phyloP scores from a whole-genome alignment of 768 basidiomycete genomes.

The Mycena rebaudengoi region DNA sequence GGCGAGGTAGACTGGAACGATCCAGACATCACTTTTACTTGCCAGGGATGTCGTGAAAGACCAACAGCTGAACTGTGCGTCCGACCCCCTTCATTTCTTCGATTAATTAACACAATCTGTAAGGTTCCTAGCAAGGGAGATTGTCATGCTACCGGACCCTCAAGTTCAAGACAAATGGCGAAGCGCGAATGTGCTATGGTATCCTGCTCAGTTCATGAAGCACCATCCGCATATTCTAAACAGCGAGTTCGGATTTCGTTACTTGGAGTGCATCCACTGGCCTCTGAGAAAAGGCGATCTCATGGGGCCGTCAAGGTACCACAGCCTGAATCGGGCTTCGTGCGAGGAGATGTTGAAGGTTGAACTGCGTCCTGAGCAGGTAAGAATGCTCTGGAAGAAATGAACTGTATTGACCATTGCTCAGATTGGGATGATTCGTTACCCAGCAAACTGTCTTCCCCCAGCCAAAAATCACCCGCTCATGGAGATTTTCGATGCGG shows the following conservation, averaged over 20 bases:
- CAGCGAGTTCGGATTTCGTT: constrained; percentile 1
- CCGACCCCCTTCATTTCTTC: neutral
- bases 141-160: neutral
- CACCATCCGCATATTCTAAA: neutral
- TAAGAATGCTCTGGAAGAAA: neutral
- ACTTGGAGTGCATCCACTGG: neutral
- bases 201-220: neutral
- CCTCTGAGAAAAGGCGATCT: neutral
- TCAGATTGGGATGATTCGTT: neutral
- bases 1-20: neutral
- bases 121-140: neutral
- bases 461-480: neutral
- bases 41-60: constrained; percentile 1
- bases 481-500: neutral
- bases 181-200: neutral
- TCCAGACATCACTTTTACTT: neutral
- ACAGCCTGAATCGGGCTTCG: neutral
- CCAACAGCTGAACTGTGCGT: neutral
- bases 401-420: neutral
- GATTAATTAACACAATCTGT: neutral
- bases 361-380: neutral
- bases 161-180: neutral
- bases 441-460: neutral
- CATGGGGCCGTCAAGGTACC: neutral
- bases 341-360: neutral